Evolutionary conservation across 2,329 filamentous ascomycete genomes (phyloP).

Genomic region (Ascochyta pisi): DNA sequence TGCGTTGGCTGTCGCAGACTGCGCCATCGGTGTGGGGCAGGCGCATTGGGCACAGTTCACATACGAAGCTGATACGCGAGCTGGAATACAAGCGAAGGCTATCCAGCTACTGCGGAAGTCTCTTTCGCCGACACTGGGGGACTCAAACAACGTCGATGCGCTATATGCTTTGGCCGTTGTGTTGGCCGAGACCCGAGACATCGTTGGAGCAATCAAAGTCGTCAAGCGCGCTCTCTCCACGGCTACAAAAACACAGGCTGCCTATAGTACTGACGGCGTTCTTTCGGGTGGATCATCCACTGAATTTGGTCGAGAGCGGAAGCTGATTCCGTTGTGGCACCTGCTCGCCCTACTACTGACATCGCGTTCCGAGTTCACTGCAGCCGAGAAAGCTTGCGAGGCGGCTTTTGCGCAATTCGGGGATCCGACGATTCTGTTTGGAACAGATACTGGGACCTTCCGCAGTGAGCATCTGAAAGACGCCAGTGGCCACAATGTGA

Average conservation of each 20-base stretch:
- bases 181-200: constrained; percentile 84
- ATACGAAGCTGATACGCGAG: constrained; percentile 73
- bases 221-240: constrained; percentile 77
- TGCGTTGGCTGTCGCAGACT: constrained; percentile 71
- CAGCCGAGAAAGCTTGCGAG: constrained; percentile 83
- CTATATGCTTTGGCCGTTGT: constrained; percentile 83
- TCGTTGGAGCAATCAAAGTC: constrained; percentile 80
- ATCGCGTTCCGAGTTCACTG: constrained; percentile 81
- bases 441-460: constrained; percentile 58
- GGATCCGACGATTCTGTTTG: constrained; percentile 72
- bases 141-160: constrained; percentile 73
- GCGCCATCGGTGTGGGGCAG: constrained; percentile 83
- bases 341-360: constrained; percentile 85
- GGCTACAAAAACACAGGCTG: constrained; percentile 46
- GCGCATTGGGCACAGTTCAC: constrained; percentile 88
- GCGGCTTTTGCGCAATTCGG: constrained; percentile 91
- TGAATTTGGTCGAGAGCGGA: constrained; percentile 61
- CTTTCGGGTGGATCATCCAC: constrained; percentile 34
- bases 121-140: constrained; percentile 69
- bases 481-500: constrained; percentile 22
- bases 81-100: constrained; percentile 78
- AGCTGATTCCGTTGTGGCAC: constrained; percentile 87
- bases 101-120: constrained; percentile 77
- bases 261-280: constrained; percentile 42
- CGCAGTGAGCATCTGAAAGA: constrained; percentile 71